phyloP scores from a whole-genome alignment of 768 basidiomycete species.

The Wakefieldia striispora region DNA sequence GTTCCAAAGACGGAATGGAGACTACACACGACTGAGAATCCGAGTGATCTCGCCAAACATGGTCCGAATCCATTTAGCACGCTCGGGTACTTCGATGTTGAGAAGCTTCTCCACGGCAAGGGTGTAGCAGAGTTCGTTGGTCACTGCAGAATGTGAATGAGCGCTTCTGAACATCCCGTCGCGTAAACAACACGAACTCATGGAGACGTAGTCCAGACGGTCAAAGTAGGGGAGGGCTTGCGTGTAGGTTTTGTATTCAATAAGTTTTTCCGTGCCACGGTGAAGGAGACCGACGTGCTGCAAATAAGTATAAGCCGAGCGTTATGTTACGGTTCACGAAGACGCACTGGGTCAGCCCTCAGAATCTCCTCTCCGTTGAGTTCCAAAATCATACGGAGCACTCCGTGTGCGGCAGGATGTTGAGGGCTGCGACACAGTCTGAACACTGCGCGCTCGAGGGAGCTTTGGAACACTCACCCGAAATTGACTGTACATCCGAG shows the following conservation, averaged over 20 bases:
- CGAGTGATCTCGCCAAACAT: constrained; percentile 97
- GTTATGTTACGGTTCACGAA: not conserved
- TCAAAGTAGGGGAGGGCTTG: constrained; percentile 99
- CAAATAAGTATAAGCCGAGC: constrained; percentile 7
- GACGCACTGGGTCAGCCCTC: constrained; percentile 73
- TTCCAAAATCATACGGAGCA: constrained; percentile 95
- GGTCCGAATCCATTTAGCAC: constrained; percentile 98
- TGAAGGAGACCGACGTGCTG: constrained; percentile 95
- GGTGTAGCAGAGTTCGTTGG: constrained; percentile 96
- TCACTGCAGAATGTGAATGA: constrained; percentile 61
- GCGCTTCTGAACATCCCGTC: not conserved
- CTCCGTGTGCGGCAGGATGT: constrained; percentile 98
- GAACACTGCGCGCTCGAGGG: not conserved
- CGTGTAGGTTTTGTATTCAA: constrained; percentile 97
- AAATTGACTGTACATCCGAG: constrained; percentile 74
- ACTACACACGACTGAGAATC: constrained; percentile 79
- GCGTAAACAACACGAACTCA: constrained; percentile 66
- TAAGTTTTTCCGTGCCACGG: constrained; percentile 97
- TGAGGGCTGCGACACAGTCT: constrained; percentile 52
- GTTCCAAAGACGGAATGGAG: constrained; percentile 1
- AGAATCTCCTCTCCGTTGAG: constrained; percentile 96
- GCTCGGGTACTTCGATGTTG: constrained; percentile 94
- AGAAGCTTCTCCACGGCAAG: constrained; percentile 97
- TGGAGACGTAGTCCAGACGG: constrained; percentile 97
- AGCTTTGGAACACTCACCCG: constrained; percentile 48